phyloP scores from a whole-genome alignment of 208 protist species.

The Porcisia deanei region DNA sequence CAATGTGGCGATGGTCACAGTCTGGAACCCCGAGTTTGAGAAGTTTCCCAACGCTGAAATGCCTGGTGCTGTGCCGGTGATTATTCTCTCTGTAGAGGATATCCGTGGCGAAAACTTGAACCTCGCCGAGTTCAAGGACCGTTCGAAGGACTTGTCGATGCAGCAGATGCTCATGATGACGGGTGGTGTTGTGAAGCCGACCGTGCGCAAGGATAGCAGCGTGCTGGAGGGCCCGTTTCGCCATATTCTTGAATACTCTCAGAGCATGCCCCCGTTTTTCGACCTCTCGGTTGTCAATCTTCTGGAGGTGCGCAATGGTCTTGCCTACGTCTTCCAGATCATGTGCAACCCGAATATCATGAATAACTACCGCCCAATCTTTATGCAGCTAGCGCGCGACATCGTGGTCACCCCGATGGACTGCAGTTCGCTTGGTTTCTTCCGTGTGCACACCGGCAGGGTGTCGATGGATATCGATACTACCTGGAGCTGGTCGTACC shows the following conservation, averaged over 20 bases:
- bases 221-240: constrained; percentile 57
- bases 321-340: constrained; percentile 86
- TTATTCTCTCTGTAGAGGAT: constrained; percentile 80
- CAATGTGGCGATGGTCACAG: constrained; percentile 78
- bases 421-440: constrained; percentile 46
- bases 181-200: constrained; percentile 57
- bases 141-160: constrained; percentile 65
- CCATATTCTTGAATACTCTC: constrained; percentile 64
- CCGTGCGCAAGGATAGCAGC: constrained; percentile 53
- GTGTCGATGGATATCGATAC: constrained; percentile 57
- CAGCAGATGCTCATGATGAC: constrained; percentile 88
- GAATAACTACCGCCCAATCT: constrained; percentile 53
- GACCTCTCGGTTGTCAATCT: constrained; percentile 76
- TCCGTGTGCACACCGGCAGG: constrained; percentile 49
- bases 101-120: constrained; percentile 72
- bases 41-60: constrained; percentile 38
- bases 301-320: constrained; percentile 60
- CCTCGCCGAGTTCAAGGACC: constrained; percentile 77
- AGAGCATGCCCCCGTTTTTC: constrained; percentile 71
- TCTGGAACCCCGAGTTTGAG: constrained; percentile 69
- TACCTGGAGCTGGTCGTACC: constrained; percentile 53
- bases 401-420: constrained; percentile 43
- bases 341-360: constrained; percentile 70
- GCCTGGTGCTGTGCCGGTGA: constrained; percentile 57
- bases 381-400: constrained; percentile 67